These are phyloP conservation scores for Cryphonectria naterciae DNA, from an alignment of 2,329 filamentous ascomycete species.

Conservation along the genomic window DNA sequence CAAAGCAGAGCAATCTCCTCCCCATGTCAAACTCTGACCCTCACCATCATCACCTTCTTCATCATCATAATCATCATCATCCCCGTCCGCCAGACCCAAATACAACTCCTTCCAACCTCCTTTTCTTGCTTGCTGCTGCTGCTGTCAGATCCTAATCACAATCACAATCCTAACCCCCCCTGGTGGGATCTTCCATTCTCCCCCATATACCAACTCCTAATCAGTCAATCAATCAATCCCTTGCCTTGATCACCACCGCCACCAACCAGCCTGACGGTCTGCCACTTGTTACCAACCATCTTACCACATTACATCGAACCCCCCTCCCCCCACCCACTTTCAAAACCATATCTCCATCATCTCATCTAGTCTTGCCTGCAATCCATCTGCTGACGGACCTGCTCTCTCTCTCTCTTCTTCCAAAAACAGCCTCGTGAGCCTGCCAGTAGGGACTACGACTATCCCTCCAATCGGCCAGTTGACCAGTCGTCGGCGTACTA, in stretches of 20 bases:
- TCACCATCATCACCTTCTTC: not conserved
- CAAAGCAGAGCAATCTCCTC: constrained; percentile 4
- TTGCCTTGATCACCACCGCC: constrained; percentile 2
- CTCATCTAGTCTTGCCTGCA: constrained; percentile 11
- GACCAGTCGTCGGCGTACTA: constrained; percentile 54
- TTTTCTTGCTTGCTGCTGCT: constrained; percentile 1
- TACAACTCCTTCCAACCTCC: not conserved
- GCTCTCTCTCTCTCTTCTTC: constrained; percentile 29
- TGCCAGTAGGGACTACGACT: constrained; percentile 43
- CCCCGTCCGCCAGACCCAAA: not conserved
- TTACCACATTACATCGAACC: not conserved
- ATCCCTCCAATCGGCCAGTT: constrained; percentile 44
- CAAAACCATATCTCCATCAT: constrained; percentile 19
- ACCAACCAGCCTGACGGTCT: constrained; percentile 15
- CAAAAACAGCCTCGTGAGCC: constrained; percentile 52
- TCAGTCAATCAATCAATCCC: not conserved
- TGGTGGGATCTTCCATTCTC: not conserved
- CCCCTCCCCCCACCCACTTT: too few species aligned
- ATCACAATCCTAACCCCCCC: not conserved
- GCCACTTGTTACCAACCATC: not conserved
- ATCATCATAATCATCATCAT: not conserved
- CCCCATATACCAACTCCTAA: not conserved
- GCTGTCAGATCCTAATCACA: constrained; percentile 23
- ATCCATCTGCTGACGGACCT: constrained; percentile 27
- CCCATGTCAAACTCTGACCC: not conserved